Evolutionary conservation across 768 basidiomycete species (phyloP), one percentile per base, ranked within the genome.

Genomic region (Tylopilus cervinicoccineus): DNA sequence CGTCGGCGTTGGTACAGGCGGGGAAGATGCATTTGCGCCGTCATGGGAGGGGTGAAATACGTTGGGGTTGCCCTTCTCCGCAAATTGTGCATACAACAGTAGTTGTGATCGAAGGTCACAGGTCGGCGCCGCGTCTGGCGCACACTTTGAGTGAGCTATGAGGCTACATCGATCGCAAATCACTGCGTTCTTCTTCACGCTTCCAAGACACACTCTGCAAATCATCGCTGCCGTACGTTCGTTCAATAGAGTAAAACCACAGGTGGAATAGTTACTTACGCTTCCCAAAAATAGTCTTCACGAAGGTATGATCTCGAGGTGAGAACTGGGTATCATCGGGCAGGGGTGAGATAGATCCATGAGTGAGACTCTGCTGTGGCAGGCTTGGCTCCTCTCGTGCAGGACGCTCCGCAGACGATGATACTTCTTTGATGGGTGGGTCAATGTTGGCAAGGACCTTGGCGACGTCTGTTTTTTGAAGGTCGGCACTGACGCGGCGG

Each of bases 221-320:
- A 77, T 70, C 74, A 96, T 85, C 23, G 90, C 94, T 97, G 58
- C 40, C 28, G 40, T 43, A 43, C 28, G 20, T 44, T 56, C 27
- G 43, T 48, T 54, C 12, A 56, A 37, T 10, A 44, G 28, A n/a
- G 14, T 49, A 17, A 26, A 39, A n/a, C 22, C 11, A 8, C 8
- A 28, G 16, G 39, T n/a, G 40, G n/a, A 42, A 41, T 14, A 36
- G 13, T 52, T 36, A 73, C 88, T 65, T 63, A 96, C 93, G 81
- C 74, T 93, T 93, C 60, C 84, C 83, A 67, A 97, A 96, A 9
- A 87, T 87, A 4, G 92, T 94, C 72, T 90, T 93, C 26, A 95
- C 87, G 64, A 95, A 93, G 12, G 79, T 77, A 60, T 96, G 94
- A 31, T 84, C 78, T 39, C 80, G 78, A 17, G 83, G 78, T 5